Percentiles rank a stretch among this genome's conserved stretches.
These are phyloP conservation scores for Galerina marginata DNA, from an alignment of 768 basidiomycete genomes.

Conservation along the genomic window DNA sequence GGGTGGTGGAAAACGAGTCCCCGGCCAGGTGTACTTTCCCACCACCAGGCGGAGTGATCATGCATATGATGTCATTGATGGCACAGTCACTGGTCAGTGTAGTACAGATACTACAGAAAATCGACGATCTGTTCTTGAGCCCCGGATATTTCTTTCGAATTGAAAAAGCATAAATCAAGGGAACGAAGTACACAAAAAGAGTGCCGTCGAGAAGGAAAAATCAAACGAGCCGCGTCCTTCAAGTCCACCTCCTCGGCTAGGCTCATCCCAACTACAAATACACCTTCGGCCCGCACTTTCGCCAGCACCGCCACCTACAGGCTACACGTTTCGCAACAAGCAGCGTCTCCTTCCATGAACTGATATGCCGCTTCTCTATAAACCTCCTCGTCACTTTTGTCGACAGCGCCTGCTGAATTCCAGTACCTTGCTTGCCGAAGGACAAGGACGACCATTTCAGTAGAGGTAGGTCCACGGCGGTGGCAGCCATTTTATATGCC, in stretches of 20 bases:
- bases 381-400: constrained; percentile 83
- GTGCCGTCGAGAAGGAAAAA: neutral
- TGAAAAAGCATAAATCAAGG: too few relatives aligned
- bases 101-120: too few relatives aligned
- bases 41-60: too few relatives aligned
- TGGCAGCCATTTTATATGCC: constrained; percentile 82
- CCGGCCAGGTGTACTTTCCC: too few relatives aligned
- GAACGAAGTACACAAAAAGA: too few relatives aligned
- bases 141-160: too few relatives aligned
- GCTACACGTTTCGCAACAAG: constrained; percentile 35
- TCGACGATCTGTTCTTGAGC: too few relatives aligned
- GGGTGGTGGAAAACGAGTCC: too few relatives aligned
- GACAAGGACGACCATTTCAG: constrained; percentile 41
- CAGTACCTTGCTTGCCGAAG: constrained; percentile 10
- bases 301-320: constrained; percentile 18
- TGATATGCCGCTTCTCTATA: constrained; percentile 82
- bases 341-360: constrained; percentile 78
- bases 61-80: too few relatives aligned
- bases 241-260: constrained; percentile 64
- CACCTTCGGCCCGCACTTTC: constrained; percentile 34
- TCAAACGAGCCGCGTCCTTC: constrained; percentile 56
- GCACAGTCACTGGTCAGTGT: too few relatives aligned
- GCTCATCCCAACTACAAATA: constrained; percentile 41
- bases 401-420: constrained; percentile 61
- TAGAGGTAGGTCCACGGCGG: constrained; percentile 54